Conservation (phyloP, 2,329 filamentous ascomycete species). For the Rhinocladiella similis region DNA sequence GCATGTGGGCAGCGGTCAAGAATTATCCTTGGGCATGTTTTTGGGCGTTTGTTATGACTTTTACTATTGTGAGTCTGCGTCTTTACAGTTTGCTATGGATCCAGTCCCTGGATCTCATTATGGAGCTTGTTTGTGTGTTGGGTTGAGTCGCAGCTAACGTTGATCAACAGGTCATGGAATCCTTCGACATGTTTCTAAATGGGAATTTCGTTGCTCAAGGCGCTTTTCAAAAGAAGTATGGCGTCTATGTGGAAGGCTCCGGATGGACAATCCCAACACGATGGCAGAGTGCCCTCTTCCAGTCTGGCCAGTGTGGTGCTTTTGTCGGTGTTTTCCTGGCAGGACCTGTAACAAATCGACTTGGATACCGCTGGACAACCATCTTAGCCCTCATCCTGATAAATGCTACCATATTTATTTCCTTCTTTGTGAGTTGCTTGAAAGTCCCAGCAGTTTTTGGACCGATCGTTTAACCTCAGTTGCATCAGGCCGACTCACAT, state of each 20-base stretch:
- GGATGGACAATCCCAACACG: slow-evolving; percentile 39
- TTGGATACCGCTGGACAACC: slow-evolving; percentile 63
- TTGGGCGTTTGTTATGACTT: slow-evolving; percentile 53
- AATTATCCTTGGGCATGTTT: slow-evolving; percentile 47
- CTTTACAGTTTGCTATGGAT: no score
- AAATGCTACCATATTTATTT: slow-evolving; percentile 61
- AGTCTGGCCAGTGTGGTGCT: slow-evolving; percentile 58
- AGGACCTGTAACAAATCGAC: slow-evolving; percentile 58
- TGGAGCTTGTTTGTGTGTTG: background rate
- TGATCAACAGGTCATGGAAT: slow-evolving; percentile 48
- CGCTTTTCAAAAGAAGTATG: slow-evolving; percentile 42
- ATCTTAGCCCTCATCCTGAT: slow-evolving; percentile 56
- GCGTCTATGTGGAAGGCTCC: slow-evolving; percentile 30
- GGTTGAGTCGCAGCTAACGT: slow-evolving; percentile 3
- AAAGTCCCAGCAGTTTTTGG: background rate
- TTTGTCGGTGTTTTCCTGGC: slow-evolving; percentile 61
- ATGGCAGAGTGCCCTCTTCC: slow-evolving; percentile 58
- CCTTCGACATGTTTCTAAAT: slow-evolving; percentile 52
- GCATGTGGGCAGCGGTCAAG: slow-evolving; percentile 40
- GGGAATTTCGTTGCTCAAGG: slow-evolving; percentile 48
- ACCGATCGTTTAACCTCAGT: slow-evolving; percentile 7
- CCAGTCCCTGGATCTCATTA: background rate
- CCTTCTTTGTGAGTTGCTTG: slow-evolving; percentile 53
- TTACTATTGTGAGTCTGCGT: slow-evolving; percentile 47
- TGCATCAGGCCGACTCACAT: slow-evolving; percentile 37